Conservation (phyloP, 148 eudicot species). For the Rhododendron ferrugineum region DNA sequence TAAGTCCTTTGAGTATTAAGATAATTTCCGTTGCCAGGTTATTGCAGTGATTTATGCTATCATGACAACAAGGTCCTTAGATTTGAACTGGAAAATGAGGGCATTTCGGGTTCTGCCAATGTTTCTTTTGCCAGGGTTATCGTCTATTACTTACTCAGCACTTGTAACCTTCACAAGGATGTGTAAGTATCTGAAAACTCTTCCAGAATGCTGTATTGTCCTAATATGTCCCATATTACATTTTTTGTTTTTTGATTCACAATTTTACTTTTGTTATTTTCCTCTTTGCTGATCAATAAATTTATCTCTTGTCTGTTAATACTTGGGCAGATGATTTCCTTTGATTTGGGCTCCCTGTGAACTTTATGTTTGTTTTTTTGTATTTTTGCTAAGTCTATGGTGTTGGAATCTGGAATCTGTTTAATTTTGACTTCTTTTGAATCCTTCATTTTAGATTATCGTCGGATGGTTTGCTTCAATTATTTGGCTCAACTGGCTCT, state of each 20-base stretch:
- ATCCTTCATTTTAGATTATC: background rate
- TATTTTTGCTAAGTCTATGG: background rate
- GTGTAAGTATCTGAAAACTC: constrained; percentile 45
- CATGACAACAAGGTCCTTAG: constrained; percentile 61
- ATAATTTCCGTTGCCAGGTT: constrained; percentile 36
- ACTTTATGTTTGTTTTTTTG: background rate
- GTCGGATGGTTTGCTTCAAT: background rate
- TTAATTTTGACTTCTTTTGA: background rate
- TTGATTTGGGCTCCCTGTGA: background rate
- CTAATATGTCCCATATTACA: background rate
- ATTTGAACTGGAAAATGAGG: constrained; percentile 73
- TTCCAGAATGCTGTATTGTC: background rate
- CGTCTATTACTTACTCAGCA: constrained; percentile 46
- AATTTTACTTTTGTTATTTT: background rate
- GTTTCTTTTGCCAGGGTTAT: constrained; percentile 78
- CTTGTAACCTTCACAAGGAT: constrained; percentile 48
- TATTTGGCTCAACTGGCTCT: background rate
- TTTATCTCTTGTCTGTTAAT: background rate
- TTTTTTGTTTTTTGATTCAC: background rate
- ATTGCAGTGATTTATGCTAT: constrained; percentile 88
- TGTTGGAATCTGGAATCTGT: background rate
- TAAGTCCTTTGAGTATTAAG: background rate
- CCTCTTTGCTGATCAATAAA: background rate
- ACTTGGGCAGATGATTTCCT: constrained; percentile 5
- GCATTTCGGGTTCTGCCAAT: constrained; percentile 79